Conservation (phyloP, 805 yeast genomes). For the Yarrowia yakushimensis region DNA sequence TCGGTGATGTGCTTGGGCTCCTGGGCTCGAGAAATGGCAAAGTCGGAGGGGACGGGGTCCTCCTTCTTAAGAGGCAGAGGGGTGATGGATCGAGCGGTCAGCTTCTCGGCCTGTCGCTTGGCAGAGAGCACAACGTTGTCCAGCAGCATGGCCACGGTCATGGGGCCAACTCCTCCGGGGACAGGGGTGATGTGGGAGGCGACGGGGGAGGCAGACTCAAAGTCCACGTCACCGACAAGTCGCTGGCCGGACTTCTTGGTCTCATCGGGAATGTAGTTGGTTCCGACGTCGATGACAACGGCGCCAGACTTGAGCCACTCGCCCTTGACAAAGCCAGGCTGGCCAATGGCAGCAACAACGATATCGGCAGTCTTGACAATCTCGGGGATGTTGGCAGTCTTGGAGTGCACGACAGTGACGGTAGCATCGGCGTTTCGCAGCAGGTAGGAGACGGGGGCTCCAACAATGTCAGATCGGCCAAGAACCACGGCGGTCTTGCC, state of each 20-base stretch:
- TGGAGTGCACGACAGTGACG: conserved; percentile 81
- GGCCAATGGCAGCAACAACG: conserved; percentile 91
- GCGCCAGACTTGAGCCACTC: conserved; percentile 85
- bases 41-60: conserved; percentile 85
- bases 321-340: conserved; percentile 75
- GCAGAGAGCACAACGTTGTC: conserved; percentile 83
- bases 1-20: conserved; percentile 75
- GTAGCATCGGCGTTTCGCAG: conserved; percentile 77
- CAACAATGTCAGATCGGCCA: conserved; percentile 97
- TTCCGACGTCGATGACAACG: conserved; percentile 94
- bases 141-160: conserved; percentile 96
- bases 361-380: conserved; percentile 72
- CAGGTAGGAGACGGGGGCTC: conserved; percentile 84
- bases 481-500: conserved; percentile 87
- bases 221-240: conserved; percentile 93
- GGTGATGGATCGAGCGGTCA: conserved; percentile 48
- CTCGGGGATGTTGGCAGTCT: conserved; percentile 58
- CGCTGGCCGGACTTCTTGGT: conserved; percentile 72
- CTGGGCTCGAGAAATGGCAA: conserved; percentile 84
- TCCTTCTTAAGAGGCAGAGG: conserved; percentile 53
- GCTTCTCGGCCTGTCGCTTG: conserved; percentile 47
- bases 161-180: conserved; percentile 99
- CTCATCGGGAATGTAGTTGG: conserved; percentile 76
- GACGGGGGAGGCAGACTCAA: conserved; percentile 53
- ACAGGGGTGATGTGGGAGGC: conserved; percentile 87